phyloP scores from a whole-genome alignment of 768 basidiomycete genomes.

The Tephrocybe sp. region DNA sequence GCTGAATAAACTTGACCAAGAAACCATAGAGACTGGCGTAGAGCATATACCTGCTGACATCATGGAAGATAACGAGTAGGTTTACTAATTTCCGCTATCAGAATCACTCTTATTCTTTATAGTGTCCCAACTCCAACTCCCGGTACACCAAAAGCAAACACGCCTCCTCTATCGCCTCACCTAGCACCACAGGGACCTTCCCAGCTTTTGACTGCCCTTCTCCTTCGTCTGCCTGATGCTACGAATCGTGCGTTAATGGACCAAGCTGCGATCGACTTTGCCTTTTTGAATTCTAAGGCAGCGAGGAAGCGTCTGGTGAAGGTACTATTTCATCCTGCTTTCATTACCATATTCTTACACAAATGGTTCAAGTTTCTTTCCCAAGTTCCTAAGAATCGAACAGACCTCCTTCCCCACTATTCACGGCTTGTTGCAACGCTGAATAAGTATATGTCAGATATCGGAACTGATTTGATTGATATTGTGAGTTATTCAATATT shows the following conservation, averaged over 20 bases:
- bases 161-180: constrained; percentile 63
- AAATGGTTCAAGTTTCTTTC: constrained; percentile 58
- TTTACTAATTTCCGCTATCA: constrained; percentile 6
- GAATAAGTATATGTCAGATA: constrained; percentile 90
- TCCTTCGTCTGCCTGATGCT: constrained; percentile 91
- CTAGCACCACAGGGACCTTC: constrained; percentile 88
- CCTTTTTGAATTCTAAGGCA: constrained; percentile 95
- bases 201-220: constrained; percentile 85
- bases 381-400: constrained; percentile 83
- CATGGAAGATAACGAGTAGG: constrained; percentile 42
- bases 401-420: constrained; percentile 92
- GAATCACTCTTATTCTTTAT: constrained; percentile 18
- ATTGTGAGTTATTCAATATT: constrained; percentile 49
- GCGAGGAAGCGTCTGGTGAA: constrained; percentile 88
- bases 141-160: constrained; percentile 59
- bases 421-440: constrained; percentile 86
- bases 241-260: constrained; percentile 88
- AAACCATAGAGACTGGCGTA: constrained; percentile 8
- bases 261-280: constrained; percentile 93
- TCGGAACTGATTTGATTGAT: constrained; percentile 79
- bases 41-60: constrained; percentile 17
- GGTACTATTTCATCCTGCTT: constrained; percentile 37
- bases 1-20: constrained; percentile 57
- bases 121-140: constrained; percentile 62
- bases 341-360: constrained; percentile 7